These are phyloP conservation scores for Guadua angustifolia DNA, from an alignment of 176 grass and related monocot genomes.

Conservation along the genomic window DNA sequence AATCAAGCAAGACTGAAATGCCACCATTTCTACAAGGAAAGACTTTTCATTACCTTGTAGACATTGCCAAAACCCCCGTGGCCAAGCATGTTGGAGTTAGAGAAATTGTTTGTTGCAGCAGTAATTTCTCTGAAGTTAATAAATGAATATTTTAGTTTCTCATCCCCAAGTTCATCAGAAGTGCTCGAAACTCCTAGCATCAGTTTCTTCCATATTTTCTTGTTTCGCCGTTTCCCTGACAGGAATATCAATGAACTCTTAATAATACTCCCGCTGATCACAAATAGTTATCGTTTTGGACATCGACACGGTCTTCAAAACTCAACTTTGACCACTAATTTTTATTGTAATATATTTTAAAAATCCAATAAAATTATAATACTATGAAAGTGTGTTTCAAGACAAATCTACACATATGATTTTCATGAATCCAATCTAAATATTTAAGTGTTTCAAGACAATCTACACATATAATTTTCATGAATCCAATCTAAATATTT, in stretches of 20 bases:
- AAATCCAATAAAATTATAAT: no score
- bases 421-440: no score
- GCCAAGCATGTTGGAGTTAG: constrained; percentile 25
- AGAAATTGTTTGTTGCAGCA: constrained; percentile 42
- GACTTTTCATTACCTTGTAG: constrained; percentile 33
- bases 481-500: no score
- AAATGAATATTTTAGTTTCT: background rate
- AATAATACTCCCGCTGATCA: background rate
- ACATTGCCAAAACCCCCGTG: constrained; percentile 45
- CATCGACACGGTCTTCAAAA: no score
- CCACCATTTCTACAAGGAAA: background rate
- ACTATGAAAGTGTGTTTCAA: no score
- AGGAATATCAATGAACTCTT: constrained; percentile 7
- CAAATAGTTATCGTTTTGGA: no score
- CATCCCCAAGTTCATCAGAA: background rate
- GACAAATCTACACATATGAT: no score
- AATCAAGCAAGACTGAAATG: constrained; percentile 1
- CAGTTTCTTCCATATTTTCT: constrained; percentile 25
- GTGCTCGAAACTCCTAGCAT: background rate
- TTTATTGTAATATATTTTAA: no score
- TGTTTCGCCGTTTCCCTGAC: background rate
- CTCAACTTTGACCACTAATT: no score
- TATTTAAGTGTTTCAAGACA: no score
- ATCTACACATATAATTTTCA: no score
- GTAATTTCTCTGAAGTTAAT: constrained; percentile 24